Evolutionary conservation across 345 rosid species (phyloP).

Genomic region (Garcia nutans): DNA sequence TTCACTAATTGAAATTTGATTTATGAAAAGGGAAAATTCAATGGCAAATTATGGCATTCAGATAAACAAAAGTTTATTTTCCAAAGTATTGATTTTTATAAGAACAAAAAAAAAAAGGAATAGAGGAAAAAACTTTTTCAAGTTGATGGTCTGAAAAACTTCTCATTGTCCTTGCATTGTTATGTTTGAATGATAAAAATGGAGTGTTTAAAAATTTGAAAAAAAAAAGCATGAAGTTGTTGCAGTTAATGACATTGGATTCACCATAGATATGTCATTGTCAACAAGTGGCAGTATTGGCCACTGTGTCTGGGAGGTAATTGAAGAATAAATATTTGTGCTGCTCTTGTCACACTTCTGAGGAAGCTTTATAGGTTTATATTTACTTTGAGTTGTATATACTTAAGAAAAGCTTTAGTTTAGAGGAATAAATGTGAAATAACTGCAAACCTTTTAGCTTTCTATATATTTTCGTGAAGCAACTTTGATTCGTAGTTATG

Average conservation of each 20-base stretch:
- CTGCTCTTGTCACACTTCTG: not conserved
- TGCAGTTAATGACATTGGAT: not conserved
- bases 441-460: not conserved
- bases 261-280: not conserved
- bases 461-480: not conserved
- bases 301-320: not conserved
- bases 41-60: not conserved
- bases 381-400: no score
- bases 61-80: not conserved
- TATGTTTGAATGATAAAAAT: not conserved
- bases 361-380: no score
- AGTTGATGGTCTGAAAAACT: not conserved
- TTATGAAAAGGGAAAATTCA: not conserved
- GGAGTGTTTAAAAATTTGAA: not conserved
- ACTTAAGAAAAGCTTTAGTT: no score
- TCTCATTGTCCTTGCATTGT: not conserved
- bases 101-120: not conserved
- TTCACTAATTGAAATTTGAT: not conserved
- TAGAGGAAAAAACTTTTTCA: not conserved
- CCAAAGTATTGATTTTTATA: conserved; percentile 1
- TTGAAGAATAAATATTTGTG: not conserved
- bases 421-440: not conserved
- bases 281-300: not conserved
- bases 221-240: not conserved
- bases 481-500: not conserved